Conservation (phyloP, 176 grass and related monocot species). For the Typha latifolia region DNA sequence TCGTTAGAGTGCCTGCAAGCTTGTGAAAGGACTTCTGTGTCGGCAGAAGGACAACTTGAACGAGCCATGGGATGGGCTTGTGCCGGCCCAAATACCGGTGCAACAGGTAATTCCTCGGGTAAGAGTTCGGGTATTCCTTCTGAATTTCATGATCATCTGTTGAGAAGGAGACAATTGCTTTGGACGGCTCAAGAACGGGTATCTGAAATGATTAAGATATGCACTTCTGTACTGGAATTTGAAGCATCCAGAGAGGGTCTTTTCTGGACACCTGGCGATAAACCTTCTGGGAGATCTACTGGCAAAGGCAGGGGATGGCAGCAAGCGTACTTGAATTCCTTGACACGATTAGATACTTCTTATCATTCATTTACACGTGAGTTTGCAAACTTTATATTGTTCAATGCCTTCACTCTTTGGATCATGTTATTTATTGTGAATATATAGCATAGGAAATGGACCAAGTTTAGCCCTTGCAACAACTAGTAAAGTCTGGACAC, state of each 20-base stretch:
- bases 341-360: conserved; percentile 62
- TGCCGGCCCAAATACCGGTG: conserved; percentile 49
- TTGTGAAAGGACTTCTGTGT: conserved; percentile 70
- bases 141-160: conserved; percentile 82
- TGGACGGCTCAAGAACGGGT: conserved; percentile 45
- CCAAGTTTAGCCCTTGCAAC: no score
- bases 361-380: conserved; percentile 82
- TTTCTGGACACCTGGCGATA: conserved; percentile 53
- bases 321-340: conserved; percentile 56
- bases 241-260: conserved; percentile 87
- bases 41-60: conserved; percentile 84
- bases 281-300: conserved; percentile 49
- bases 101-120: conserved; percentile 29
- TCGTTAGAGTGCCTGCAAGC: conserved; percentile 69
- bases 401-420: background rate
- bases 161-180: conserved; percentile 69
- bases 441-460: no score
- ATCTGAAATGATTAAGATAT: conserved; percentile 66
- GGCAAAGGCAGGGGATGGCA: conserved; percentile 71
- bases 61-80: conserved; percentile 98
- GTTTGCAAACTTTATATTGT: conserved; percentile 29
- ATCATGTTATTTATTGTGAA: background rate
- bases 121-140: conserved; percentile 59
- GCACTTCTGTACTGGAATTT: conserved; percentile 79
- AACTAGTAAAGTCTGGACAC: no score